Conservation (phyloP, 129 eudicot genomes). For the Rutidosis leptorrhynchoides region DNA sequence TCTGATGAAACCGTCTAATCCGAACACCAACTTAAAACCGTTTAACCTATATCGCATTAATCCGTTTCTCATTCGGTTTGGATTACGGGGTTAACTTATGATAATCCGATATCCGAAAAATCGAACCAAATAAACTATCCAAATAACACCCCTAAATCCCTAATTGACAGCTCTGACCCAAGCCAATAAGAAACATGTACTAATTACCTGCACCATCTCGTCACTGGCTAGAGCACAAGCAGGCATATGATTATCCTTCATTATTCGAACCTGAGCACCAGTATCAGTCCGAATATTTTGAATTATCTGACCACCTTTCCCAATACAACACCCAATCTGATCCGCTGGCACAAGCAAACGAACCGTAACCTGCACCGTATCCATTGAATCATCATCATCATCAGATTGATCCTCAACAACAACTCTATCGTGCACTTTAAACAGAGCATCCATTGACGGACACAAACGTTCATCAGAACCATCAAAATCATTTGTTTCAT, state of each 20-base stretch:
- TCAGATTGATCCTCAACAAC: conserved; percentile 58
- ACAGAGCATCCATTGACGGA: conserved; percentile 88
- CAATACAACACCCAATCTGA: conserved; percentile 95
- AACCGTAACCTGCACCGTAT: conserved; percentile 51
- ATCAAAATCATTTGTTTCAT: conserved; percentile 82
- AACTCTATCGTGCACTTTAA: conserved; percentile 83
- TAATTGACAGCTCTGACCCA: not conserved
- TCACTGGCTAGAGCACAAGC: conserved; percentile 84
- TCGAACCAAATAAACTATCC: too few species aligned
- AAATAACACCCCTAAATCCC: too few species aligned
- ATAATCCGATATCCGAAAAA: too few species aligned
- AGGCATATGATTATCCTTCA: conserved; percentile 87
- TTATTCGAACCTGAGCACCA: conserved; percentile 82
- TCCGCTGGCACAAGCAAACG: conserved; percentile 84
- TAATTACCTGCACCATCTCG: conserved; percentile 88
- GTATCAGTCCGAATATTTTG: conserved; percentile 81
- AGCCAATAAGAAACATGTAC: not conserved
- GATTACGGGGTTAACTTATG: too few species aligned
- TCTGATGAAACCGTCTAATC: too few species aligned
- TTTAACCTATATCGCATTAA: too few species aligned
- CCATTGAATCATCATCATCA: conserved; percentile 58
- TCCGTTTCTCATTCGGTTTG: too few species aligned
- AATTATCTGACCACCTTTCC: conserved; percentile 95
- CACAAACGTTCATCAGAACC: conserved; percentile 61
- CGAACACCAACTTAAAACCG: too few species aligned